Base-by-base conservation (phyloP, 768 basidiomycete genomes). In the Leucogyrophana mollusca region DNA sequence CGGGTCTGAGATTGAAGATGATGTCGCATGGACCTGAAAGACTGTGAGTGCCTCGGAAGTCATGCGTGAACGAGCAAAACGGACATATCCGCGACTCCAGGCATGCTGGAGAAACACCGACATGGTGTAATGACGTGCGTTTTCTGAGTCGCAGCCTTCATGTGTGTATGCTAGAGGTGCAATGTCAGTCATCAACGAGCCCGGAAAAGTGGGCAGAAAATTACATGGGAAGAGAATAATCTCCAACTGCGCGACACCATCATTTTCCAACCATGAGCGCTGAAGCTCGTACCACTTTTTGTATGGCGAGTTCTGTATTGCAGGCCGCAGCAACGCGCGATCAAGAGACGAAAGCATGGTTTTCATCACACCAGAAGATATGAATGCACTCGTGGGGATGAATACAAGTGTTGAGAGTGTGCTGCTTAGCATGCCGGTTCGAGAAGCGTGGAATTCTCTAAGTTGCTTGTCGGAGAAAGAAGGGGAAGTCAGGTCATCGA, bases 161-260 rank as follows among this genome's bases (percentile, higher is more conserved):
- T 56, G 53, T 18, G 35, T 34, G 36, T 52, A 49, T 25, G 46
- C 53, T 55, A 8, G n/a, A n/a, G n/a, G n/a, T n/a, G n/a, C n/a
- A n/a, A n/a, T n/a, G n/a, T n/a, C n/a, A n/a, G n/a, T n/a, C n/a
- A n/a, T n/a, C n/a, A n/a, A n/a, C 32, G n/a, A n/a, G n/a, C 9
- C 27, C 40, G n/a, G 27, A 20, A 34, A 33, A 37, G 25, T 18
- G 32, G 22, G 23, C 20, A 34, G 23, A 17, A 18, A 38, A 48
- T 46, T 54, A 57, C 50, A 51, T 35, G 46, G 43, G 34, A 49
- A 55, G 22, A 61, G 41, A 43, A 49, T 34, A 20, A 54, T 53
- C 43, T 50, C 52, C 35, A 51, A 14, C 22, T 57, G 56, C 9
- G 51, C 46, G 6, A 54, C 43, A 2, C 40, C 41, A 24, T 57